Conservation (phyloP, 352 stramenopile genomes). For the Pythium periplocum region DNA sequence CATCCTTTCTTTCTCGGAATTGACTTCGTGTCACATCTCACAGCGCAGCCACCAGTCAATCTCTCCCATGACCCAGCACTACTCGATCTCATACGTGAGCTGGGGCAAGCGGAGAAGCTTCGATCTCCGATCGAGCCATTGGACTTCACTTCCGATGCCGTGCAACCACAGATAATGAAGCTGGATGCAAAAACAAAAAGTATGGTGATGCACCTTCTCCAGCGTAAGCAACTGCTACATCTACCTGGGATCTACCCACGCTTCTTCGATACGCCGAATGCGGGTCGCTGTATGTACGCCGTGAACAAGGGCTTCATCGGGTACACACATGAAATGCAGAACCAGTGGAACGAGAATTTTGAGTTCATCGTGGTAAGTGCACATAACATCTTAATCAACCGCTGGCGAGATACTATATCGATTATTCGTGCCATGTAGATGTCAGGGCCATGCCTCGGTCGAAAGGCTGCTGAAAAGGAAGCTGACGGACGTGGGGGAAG, state of each 20-base stretch:
- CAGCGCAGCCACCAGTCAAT: constrained; percentile 18
- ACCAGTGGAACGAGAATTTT: constrained; percentile 65
- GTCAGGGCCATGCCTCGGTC: constrained; percentile 38
- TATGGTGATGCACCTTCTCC: constrained; percentile 75
- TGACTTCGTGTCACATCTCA: constrained; percentile 64
- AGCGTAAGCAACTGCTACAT: constrained; percentile 69
- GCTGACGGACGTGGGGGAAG: too few species aligned
- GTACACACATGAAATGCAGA: constrained; percentile 65
- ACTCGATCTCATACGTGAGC: constrained; percentile 37
- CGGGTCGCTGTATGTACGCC: constrained; percentile 57
- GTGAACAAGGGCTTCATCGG: constrained; percentile 51
- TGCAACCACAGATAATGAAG: constrained; percentile 35
- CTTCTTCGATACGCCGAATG: constrained; percentile 50
- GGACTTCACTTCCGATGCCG: constrained; percentile 19
- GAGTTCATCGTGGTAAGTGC: constrained; percentile 47
- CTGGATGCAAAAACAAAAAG: constrained; percentile 28
- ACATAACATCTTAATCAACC: neutral
- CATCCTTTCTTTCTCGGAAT: constrained; percentile 73
- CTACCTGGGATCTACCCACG: constrained; percentile 63
- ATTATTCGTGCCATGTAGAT: constrained; percentile 26
- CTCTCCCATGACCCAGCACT: constrained; percentile 42
- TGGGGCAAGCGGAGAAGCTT: constrained; percentile 34
- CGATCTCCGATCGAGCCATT: constrained; percentile 18
- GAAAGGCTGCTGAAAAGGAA: too few species aligned
- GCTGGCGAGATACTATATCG: neutral